phyloP scores from a whole-genome alignment of 176 grass and related monocot species.

The Oryza officinalis region DNA sequence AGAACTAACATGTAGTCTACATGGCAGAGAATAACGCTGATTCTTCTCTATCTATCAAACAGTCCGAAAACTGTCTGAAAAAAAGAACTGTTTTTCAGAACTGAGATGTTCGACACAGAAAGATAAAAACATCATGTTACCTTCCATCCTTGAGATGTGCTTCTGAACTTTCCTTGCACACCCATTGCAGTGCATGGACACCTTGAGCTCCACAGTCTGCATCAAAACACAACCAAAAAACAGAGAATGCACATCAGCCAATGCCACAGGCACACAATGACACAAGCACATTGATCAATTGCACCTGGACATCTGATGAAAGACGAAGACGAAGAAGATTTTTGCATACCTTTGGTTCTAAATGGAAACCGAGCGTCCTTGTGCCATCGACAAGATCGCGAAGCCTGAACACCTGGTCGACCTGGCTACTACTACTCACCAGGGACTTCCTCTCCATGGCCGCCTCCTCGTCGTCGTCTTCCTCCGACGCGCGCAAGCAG shows the following conservation, averaged over 20 bases:
- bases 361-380: slow-evolving; percentile 83
- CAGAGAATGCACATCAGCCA: not conserved
- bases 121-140: slow-evolving; percentile 26
- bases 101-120: not conserved
- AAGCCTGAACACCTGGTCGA: slow-evolving; percentile 62
- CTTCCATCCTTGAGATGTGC: slow-evolving; percentile 97
- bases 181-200: slow-evolving; percentile 93
- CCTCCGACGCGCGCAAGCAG: slow-evolving; percentile 9
- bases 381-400: slow-evolving; percentile 50
- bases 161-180: slow-evolving; percentile 95
- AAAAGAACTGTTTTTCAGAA: not conserved
- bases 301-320: not conserved
- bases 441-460: slow-evolving; percentile 45
- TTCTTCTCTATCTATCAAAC: not conserved
- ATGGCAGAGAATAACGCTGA: no score
- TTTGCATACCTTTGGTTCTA: slow-evolving; percentile 76
- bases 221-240: not conserved
- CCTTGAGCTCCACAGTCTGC: slow-evolving; percentile 90
- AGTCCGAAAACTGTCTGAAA: not conserved
- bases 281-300: not conserved
- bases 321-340: not conserved
- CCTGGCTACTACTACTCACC: slow-evolving; percentile 19
- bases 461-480: slow-evolving; percentile 19
- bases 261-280: not conserved
- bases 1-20: not conserved